Base-by-base conservation (phyloP, 768 basidiomycete species). In the Pulveroboletus sp. region DNA sequence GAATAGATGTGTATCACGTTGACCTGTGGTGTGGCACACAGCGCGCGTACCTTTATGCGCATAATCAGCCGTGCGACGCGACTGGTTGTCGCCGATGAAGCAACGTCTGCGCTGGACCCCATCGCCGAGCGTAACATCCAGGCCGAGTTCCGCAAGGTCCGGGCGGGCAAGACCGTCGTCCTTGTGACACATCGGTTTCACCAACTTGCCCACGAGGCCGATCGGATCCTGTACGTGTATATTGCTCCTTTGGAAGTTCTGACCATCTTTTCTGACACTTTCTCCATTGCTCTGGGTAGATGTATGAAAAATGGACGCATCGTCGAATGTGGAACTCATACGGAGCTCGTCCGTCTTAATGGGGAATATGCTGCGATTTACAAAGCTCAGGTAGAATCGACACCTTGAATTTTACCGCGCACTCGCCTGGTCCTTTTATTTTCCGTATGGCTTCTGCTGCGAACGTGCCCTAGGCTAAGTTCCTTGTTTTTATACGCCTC, bases 81-180 rank as follows among this genome's bases (percentile, higher is more conserved):
- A n/a, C 73, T 83, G 11, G 64, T 82, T 14, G 71, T 78, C 4
- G 72, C 78, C 3, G 83, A 85, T 51, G 82, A 84, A 58, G 80
- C 82, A 0, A 81, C 73, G 32, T 79, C 80, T 0, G 74, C 78
- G 4, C 55, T 83, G 34, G 83, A 84, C 45, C 73, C 83, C 9
- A 63, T 76, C 37, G 76, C 72, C 0, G 83, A 85, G 59, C 71
- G 69, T 13, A 64, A 73, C 1, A 65, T 83, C 11, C 72, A 81
- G 45, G 55, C 70, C 14, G 63, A 65, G 10, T 60, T 82, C 29
- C 63, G 68, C 5, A 55, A 59, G 1, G 54, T 60, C 23, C 69
- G 76, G 5, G 58, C 64, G 12, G 79, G 76, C 1, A 81, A 76
- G 63, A 83, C 80, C 17, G 41, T 79, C 63, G 64, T 85, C 12